These are phyloP conservation scores for Alopecurus myosuroides DNA, from an alignment of 176 grass and related monocot genomes.

Conservation along the genomic window DNA sequence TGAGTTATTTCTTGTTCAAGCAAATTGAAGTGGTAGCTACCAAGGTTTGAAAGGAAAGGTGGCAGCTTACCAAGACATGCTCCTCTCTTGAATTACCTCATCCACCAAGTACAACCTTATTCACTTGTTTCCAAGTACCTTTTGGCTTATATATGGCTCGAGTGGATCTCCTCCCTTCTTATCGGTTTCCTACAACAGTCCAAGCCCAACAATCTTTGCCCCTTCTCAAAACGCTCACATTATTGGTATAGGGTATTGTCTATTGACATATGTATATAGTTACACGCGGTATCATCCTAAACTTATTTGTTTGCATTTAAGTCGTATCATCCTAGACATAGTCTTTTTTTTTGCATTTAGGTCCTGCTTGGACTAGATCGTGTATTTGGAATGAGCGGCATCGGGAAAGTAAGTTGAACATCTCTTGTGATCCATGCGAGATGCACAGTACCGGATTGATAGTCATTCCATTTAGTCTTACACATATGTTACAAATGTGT, in stretches of 20 bases:
- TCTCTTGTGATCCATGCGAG: accelerated
- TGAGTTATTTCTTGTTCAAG: background rate
- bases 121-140: background rate
- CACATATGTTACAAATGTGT: background rate
- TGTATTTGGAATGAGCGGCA: background rate
- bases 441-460: background rate
- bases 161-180: background rate
- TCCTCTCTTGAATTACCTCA: background rate
- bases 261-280: background rate
- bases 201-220: background rate
- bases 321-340: background rate
- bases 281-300: background rate
- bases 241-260: background rate
- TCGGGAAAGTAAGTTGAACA: background rate
- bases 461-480: background rate
- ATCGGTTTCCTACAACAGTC: background rate
- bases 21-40: background rate
- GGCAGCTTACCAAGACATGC: background rate
- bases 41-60: background rate
- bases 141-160: background rate
- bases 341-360: background rate
- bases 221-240: background rate
- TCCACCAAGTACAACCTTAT: background rate
- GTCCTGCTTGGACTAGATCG: background rate
- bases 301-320: background rate